Percentiles rank a stretch among this genome's conserved stretches.
Conservation (phyloP, 306 rosid species). For the Gynostemma pentaphyllum region DNA sequence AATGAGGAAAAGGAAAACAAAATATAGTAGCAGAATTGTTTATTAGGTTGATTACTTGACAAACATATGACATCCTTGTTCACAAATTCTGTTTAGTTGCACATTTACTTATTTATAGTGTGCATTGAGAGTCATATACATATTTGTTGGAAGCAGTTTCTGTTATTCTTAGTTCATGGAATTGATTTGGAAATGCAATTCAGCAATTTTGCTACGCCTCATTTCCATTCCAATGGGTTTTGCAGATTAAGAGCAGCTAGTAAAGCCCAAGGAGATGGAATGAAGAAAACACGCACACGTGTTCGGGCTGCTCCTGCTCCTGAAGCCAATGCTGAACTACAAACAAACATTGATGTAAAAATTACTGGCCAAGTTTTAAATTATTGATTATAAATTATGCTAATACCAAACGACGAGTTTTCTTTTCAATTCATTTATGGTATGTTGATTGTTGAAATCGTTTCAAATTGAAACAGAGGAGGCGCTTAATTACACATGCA, state of each 20-base stretch:
- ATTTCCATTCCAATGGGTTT: constrained; percentile 6
- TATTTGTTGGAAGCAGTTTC: neutral
- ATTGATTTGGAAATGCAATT: neutral
- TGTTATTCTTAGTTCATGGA: neutral
- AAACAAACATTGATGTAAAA: constrained; percentile 56
- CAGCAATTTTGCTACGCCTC: neutral
- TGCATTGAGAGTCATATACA: neutral
- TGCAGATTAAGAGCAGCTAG: constrained; percentile 49
- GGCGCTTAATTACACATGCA: constrained; percentile 53
- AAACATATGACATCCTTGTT: neutral
- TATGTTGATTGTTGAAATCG: constrained; percentile 10
- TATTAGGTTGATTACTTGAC: neutral
- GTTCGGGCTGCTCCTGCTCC: constrained; percentile 51
- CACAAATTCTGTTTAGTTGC: neutral
- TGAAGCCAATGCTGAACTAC: constrained; percentile 72
- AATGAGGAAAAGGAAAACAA: neutral
- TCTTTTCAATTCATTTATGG: too few relatives aligned
- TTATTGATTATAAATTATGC: neutral
- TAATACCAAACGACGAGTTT: too few relatives aligned
- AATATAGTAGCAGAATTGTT: neutral
- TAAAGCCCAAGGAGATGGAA: constrained; percentile 51
- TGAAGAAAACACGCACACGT: constrained; percentile 40
- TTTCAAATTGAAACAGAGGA: constrained; percentile 36
- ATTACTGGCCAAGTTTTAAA: neutral
- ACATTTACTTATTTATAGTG: too few relatives aligned